A percentile compares a stretch with the other conserved stretches of the same genome.
These are phyloP conservation scores for Citrus sp. DNA, from an alignment of 345 rosid genomes.

Conservation along the genomic window DNA sequence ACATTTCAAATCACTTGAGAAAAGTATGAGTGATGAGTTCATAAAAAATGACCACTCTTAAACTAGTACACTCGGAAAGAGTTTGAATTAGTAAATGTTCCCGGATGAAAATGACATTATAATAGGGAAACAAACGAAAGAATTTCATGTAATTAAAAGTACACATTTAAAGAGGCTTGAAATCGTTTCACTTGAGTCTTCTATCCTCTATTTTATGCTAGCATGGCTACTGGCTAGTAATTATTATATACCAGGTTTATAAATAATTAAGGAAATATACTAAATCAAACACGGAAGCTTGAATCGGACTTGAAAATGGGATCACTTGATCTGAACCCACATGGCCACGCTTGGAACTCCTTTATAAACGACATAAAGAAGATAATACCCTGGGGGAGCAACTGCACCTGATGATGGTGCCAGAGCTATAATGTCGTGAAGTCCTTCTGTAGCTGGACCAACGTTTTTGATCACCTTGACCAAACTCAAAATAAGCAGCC, in stretches of 20 bases:
- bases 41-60: too few relatives aligned
- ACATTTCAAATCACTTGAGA: too few relatives aligned
- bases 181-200: not conserved
- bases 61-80: not conserved
- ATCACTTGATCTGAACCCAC: conserved; percentile 52
- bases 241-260: not conserved
- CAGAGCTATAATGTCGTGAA: conserved; percentile 8
- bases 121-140: not conserved
- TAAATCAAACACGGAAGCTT: not conserved
- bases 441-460: conserved; percentile 8
- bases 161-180: not conserved
- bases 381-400: conserved; percentile 63
- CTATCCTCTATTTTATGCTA: not conserved
- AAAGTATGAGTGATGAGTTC: too few relatives aligned
- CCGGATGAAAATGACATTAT: too few relatives aligned
- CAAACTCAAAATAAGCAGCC: conserved; percentile 38
- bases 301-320: not conserved
- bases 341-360: conserved; percentile 50
- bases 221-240: not conserved
- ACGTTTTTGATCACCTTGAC: conserved; percentile 11
- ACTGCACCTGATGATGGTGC: conserved; percentile 43
- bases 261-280: not conserved
- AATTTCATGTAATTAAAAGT: not conserved
- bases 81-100: not conserved
- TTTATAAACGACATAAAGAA: conserved; percentile 42